These are phyloP conservation scores for Trichosporon coremiiforme DNA, from an alignment of 1,284 basidiomycete genomes.

Conservation along the genomic window DNA sequence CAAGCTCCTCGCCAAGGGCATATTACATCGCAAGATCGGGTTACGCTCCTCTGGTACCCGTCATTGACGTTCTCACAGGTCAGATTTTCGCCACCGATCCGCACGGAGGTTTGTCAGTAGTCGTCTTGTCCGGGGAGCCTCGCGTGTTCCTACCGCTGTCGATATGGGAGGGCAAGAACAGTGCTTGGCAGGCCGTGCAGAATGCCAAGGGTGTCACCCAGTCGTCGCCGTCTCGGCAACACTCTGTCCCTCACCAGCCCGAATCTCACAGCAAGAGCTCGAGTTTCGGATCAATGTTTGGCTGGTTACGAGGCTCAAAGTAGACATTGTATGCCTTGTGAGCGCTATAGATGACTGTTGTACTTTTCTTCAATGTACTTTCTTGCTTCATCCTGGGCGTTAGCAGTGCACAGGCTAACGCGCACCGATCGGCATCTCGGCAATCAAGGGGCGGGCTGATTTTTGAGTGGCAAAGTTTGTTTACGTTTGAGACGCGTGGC, in stretches of 20 bases:
- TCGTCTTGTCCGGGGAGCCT: constrained; percentile 46
- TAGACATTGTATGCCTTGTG: constrained; percentile 6
- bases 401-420: neutral
- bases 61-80: constrained; percentile 68
- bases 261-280: constrained; percentile 24
- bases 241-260: neutral
- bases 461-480: neutral
- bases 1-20: constrained; percentile 49
- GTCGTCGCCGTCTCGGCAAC: neutral
- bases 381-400: neutral
- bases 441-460: neutral
- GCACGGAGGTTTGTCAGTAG: constrained; percentile 56
- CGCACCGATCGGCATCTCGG: neutral
- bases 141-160: constrained; percentile 49
- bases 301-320: constrained; percentile 29
- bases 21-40: constrained; percentile 49
- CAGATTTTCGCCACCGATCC: constrained; percentile 58
- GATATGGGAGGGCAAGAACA: constrained; percentile 28
- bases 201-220: neutral
- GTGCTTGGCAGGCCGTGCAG: constrained; percentile 25
- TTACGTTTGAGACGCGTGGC: constrained; percentile 10
- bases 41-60: constrained; percentile 60
- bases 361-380: constrained; percentile 5
- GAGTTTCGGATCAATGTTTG: constrained; percentile 27
- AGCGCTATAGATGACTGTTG: neutral